phyloP scores from a whole-genome alignment of 208 protist species.

The Leishmania braziliensis region DNA sequence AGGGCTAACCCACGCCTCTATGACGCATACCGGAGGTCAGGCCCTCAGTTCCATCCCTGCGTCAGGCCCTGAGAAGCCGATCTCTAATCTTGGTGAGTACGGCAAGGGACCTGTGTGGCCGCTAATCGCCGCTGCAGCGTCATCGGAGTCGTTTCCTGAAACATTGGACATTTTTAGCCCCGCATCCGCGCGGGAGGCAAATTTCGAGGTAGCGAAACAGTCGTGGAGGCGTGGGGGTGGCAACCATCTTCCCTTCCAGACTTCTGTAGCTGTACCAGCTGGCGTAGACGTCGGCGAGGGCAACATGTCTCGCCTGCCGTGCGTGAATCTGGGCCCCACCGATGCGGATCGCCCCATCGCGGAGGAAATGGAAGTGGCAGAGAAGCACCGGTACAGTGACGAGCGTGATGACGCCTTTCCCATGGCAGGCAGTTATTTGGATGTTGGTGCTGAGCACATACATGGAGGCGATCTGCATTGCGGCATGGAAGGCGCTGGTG shows the following conservation, averaged over 20 bases:
- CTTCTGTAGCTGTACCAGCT: background rate
- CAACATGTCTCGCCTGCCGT: background rate
- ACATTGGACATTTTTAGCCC: conserved; percentile 18
- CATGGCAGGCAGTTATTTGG: background rate
- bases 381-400: conserved; percentile 6
- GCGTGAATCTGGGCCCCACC: background rate
- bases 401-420: background rate
- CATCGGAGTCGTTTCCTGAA: background rate
- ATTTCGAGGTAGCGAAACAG: background rate
- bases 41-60: background rate
- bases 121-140: background rate
- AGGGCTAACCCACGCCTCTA: background rate
- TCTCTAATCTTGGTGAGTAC: conserved; percentile 2
- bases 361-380: conserved; percentile 10
- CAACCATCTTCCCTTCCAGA: background rate
- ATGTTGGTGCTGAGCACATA: background rate
- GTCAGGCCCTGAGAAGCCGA: background rate
- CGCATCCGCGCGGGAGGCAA: conserved; percentile 7
- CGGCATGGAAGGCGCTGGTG: background rate
- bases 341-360: background rate
- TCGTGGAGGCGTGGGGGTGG: background rate
- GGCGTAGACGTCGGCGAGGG: background rate
- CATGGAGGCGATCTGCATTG: background rate
- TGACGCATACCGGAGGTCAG: background rate
- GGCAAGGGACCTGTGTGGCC: background rate